phyloP scores from a whole-genome alignment of 345 rosid genomes.

The Sonneratia alba region DNA sequence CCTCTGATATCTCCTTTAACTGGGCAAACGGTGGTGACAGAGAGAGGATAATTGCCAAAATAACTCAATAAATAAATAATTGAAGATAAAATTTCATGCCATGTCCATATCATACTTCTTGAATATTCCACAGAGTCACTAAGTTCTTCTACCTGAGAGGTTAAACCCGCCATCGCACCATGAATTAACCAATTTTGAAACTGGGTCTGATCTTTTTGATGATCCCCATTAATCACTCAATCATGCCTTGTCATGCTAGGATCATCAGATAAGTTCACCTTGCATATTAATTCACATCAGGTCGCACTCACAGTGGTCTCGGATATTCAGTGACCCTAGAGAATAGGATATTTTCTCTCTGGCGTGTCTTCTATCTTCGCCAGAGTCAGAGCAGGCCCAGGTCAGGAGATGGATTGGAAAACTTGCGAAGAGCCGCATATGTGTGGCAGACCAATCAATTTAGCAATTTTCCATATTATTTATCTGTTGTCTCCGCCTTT shows the following conservation, averaged over 20 bases:
- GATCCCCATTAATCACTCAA: no score
- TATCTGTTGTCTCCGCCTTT: no score
- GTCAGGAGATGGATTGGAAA: background rate
- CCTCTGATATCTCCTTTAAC: constrained; percentile 3
- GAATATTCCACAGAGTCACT: background rate
- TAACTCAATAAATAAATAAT: no score
- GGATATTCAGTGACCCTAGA: background rate
- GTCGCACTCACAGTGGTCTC: background rate
- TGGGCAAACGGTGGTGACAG: constrained; percentile 1
- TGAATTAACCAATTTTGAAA: no score
- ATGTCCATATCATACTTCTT: background rate
- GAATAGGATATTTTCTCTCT: background rate
- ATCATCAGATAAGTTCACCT: no score
- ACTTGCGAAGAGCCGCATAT: background rate
- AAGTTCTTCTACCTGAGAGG: background rate
- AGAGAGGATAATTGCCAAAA: background rate
- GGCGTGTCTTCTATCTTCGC: background rate
- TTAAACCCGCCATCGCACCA: no score
- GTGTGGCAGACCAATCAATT: background rate
- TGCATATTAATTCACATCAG: no score
- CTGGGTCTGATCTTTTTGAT: no score
- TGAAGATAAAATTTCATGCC: background rate
- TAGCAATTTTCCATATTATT: background rate
- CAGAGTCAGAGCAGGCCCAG: background rate
- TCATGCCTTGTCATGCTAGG: no score